Conservation (phyloP, 1,139 yeast species). For the Debaryomyces psychrophilus region DNA sequence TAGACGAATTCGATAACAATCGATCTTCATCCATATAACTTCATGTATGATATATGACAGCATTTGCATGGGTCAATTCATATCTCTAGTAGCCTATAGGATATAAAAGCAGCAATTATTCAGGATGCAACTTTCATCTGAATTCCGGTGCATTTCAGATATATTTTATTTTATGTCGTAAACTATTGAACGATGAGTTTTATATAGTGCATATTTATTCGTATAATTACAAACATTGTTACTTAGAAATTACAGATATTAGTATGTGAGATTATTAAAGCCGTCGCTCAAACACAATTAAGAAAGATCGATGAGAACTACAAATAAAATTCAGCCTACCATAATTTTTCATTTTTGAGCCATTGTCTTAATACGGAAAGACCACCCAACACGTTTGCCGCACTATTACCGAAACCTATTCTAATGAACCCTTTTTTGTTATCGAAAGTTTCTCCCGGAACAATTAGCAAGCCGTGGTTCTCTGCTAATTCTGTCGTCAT, state of each 20-base stretch:
- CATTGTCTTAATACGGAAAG: slow-evolving; percentile 17
- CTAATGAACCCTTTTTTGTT: slow-evolving; percentile 45
- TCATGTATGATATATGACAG: too few species aligned
- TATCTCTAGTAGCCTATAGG: not conserved
- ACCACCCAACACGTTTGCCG: slow-evolving; percentile 33
- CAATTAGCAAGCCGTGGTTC: slow-evolving; percentile 38
- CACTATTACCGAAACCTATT: slow-evolving; percentile 55
- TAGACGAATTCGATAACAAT: too few species aligned
- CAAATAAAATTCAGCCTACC: not conserved
- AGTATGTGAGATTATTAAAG: not conserved
- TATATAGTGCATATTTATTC: not conserved
- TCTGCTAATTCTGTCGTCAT: slow-evolving; percentile 43
- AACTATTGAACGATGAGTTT: not conserved
- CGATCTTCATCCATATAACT: not conserved
- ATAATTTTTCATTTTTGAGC: slow-evolving; percentile 4
- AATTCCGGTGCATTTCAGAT: not conserved
- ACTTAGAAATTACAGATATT: not conserved
- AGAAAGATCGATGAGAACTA: not conserved
- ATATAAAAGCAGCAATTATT: not conserved
- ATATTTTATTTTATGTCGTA: not conserved
- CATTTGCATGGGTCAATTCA: too few species aligned
- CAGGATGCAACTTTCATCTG: not conserved
- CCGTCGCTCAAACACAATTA: not conserved
- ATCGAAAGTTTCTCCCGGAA: slow-evolving; percentile 57
- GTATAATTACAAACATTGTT: not conserved